Conservation (phyloP, 1,139 yeast species). For the Hyphopichia pseudoburtonii region DNA sequence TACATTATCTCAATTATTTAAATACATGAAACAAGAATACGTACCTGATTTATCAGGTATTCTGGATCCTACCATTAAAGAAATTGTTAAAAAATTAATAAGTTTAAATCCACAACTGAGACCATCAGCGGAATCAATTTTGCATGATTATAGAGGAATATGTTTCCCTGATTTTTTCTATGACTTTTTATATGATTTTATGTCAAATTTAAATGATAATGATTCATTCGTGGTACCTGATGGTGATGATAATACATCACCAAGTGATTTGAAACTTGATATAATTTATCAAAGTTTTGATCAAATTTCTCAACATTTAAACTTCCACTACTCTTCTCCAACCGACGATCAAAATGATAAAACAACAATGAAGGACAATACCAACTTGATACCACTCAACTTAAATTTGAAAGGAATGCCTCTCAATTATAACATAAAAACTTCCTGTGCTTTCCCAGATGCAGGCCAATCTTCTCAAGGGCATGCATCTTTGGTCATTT, state of each 20-base stretch:
- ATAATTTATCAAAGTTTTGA: constrained; percentile 58
- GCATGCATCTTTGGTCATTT: constrained; percentile 60
- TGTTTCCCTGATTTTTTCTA: constrained; percentile 76
- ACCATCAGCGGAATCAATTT: constrained; percentile 51
- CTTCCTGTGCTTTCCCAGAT: constrained; percentile 21
- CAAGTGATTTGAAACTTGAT: constrained; percentile 61
- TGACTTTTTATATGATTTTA: constrained; percentile 66
- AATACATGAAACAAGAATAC: constrained; percentile 70
- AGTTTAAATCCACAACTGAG: constrained; percentile 61
- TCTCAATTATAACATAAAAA: constrained; percentile 39
- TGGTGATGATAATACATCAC: constrained; percentile 23
- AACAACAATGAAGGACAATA: constrained; percentile 7
- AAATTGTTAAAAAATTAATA: constrained; percentile 63
- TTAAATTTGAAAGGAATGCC: constrained; percentile 54
- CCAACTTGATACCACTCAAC: constrained; percentile 33
- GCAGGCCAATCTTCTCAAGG: constrained; percentile 13
- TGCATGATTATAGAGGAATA: constrained; percentile 47
- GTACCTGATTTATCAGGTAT: constrained; percentile 60
- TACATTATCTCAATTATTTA: constrained; percentile 82
- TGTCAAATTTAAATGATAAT: constrained; percentile 39
- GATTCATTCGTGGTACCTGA: constrained; percentile 16
- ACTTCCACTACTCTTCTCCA: constrained; percentile 33
- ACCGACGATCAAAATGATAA: constrained; percentile 4
- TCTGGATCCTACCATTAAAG: constrained; percentile 48
- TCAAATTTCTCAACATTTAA: constrained; percentile 48